phyloP scores from a whole-genome alignment of 2,329 filamentous ascomycete species.

The Bisporella sp. region DNA sequence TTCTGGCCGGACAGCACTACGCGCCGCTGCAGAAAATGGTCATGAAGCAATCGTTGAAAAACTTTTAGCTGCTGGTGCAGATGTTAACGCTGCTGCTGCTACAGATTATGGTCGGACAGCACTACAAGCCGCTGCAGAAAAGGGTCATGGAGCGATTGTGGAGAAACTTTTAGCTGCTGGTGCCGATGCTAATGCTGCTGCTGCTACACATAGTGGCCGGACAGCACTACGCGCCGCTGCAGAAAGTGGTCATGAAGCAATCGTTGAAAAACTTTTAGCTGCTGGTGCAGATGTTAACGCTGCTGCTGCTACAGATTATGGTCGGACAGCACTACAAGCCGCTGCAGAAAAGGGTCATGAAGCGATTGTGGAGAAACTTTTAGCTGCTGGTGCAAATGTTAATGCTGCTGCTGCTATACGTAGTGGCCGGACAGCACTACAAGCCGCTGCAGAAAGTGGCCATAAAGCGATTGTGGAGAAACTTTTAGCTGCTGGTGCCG shows the following conservation, averaged over 20 bases:
- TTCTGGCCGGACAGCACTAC: conserved; percentile 3
- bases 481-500: too few species aligned
- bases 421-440: conserved; percentile 3
- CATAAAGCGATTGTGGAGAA: conserved; percentile 1
- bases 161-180: conserved; percentile 28
- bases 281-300: too few species aligned
- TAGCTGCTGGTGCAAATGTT: conserved; percentile 31
- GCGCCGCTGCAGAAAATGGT: conserved; percentile 3
- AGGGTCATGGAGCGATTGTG: too few species aligned
- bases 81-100: too few species aligned
- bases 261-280: too few species aligned
- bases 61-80: too few species aligned
- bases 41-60: conserved; percentile 1
- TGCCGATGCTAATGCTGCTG: conserved; percentile 31
- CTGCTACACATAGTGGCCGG: not conserved
- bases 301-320: conserved; percentile 9
- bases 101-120: conserved; percentile 27
- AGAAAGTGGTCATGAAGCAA: conserved; percentile 2
- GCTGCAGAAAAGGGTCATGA: conserved; percentile 11
- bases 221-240: conserved; percentile 7
- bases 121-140: conserved; percentile 29
- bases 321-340: conserved; percentile 33
- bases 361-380: conserved; percentile 14
- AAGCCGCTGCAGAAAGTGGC: conserved; percentile 3
- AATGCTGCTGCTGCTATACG: conserved; percentile 19